Evolutionary conservation across 352 stramenopile genomes (phyloP), one percentile per base, ranked within the genome.

Genomic region (Globisporangium orthogonon): DNA sequence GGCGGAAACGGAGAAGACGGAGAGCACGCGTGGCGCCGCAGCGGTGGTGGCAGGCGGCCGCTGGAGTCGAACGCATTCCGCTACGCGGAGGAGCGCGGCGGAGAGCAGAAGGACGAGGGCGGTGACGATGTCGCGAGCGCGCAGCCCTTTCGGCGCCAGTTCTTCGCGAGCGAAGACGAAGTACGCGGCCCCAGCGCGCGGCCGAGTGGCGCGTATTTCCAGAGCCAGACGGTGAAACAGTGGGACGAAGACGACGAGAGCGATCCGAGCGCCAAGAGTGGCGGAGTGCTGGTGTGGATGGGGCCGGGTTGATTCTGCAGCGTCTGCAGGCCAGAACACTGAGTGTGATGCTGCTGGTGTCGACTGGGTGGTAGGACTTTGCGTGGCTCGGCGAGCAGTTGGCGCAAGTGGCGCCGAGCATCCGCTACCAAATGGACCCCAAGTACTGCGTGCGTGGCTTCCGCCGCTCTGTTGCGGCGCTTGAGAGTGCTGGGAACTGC

Each of bases 1-100:
- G 13, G 31, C n/a, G 23, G 23, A 23, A n/a, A 18, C 17, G 53
- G 17, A 46, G 18, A 11, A 10, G 7, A 37, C 14, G 28, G 4
- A 53, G 30, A 41, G 10, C 10, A 41, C 11, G 37, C 11, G 37
- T 13, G 50, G 52, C 7, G 49, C 10, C 51, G 63, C 2, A 59
- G 62, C 7, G 46, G 52, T 33, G 51, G 56, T 53, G 60, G 61
- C 15, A 44, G 57, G 18, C 58, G 66, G 28, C 54, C 64, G 50
- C 77, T 93, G 7, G 69, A 70, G 35, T 90, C 80, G 29, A 91
- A 93, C 66, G 83, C 75, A 28, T 88, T 72, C 58, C 83, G 83
- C 23, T 93, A 85, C 58, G 66, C 80, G 29, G 56, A 65, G 40
- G 67, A 78, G 35, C 62, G 58, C 41, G 60, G 69, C 5, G 47